Conservation (phyloP, 2,329 filamentous ascomycete species). For the Phyllosticta ampelicida region DNA sequence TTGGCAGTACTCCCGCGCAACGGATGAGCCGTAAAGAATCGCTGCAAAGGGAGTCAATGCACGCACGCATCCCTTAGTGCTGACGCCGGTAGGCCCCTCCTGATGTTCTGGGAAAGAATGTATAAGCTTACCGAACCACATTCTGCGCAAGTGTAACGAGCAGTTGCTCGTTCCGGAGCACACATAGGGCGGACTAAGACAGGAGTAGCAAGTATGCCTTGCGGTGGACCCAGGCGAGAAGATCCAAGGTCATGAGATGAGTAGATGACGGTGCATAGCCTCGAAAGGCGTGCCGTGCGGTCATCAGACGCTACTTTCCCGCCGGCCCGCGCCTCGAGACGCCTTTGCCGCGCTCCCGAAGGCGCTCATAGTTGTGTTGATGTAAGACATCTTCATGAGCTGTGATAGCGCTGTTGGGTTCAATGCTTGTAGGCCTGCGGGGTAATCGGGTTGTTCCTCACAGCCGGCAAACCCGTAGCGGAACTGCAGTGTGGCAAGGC, state of each 20-base stretch:
- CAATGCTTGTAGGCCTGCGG: neutral
- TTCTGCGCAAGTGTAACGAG: neutral
- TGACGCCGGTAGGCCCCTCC: neutral
- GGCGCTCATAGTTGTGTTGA: neutral
- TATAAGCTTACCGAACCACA: constrained; percentile 9
- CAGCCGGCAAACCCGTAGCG: neutral
- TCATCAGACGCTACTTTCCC: neutral
- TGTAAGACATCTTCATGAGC: neutral
- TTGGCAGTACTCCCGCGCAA: neutral
- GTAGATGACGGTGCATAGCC: neutral
- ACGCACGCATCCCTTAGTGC: constrained; percentile 8
- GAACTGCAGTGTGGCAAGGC: neutral
- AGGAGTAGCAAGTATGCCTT: neutral
- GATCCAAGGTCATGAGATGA: neutral
- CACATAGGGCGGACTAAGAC: neutral
- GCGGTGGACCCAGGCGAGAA: neutral
- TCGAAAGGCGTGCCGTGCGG: neutral
- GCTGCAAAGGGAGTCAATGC: constrained; percentile 10
- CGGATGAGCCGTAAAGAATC: constrained; percentile 8
- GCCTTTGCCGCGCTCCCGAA: neutral
- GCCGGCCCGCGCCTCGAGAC: neutral
- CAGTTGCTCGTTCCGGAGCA: neutral
- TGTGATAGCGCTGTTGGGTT: neutral
- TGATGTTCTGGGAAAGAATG: constrained; percentile 1
- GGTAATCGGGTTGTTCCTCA: neutral